Conservation (phyloP, 2,329 filamentous ascomycete species). For the Penicillium sclerotigenum region DNA sequence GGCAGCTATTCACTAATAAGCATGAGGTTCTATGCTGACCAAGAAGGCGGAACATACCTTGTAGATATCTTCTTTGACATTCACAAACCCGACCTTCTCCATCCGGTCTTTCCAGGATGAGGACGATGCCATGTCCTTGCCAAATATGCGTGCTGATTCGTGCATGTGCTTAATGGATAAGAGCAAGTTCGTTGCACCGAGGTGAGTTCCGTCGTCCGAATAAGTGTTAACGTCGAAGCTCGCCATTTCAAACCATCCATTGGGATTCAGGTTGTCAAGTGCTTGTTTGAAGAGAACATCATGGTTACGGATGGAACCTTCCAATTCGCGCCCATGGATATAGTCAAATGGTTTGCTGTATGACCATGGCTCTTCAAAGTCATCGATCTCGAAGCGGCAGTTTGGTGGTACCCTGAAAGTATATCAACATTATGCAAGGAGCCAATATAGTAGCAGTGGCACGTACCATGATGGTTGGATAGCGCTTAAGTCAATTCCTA, state of each 20-base stretch:
- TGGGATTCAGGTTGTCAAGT: constrained; percentile 25
- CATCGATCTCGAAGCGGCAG: constrained; percentile 34
- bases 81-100: constrained; percentile 52
- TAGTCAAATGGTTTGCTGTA: constrained; percentile 31
- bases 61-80: constrained; percentile 50
- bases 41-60: constrained; percentile 29
- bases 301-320: constrained; percentile 30
- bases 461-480: constrained; percentile 33
- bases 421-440: background rate
- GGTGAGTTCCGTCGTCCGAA: constrained; percentile 50
- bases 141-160: constrained; percentile 28
- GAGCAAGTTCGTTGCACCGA: constrained; percentile 23
- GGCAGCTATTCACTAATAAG: constrained; percentile 41
- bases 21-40: background rate
- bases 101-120: constrained; percentile 43
- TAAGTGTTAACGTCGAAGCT: constrained; percentile 91
- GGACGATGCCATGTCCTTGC: constrained; percentile 34
- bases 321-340: constrained; percentile 33
- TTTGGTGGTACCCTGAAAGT: constrained; percentile 32
- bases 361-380: constrained; percentile 32
- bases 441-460: background rate
- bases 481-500: constrained; percentile 33
- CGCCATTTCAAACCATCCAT: constrained; percentile 41
- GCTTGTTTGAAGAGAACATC: constrained; percentile 27
- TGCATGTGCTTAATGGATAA: constrained; percentile 32